Conservation (phyloP, 192 early-diverging fungal genomes). For the Linnemannia exigua region DNA sequence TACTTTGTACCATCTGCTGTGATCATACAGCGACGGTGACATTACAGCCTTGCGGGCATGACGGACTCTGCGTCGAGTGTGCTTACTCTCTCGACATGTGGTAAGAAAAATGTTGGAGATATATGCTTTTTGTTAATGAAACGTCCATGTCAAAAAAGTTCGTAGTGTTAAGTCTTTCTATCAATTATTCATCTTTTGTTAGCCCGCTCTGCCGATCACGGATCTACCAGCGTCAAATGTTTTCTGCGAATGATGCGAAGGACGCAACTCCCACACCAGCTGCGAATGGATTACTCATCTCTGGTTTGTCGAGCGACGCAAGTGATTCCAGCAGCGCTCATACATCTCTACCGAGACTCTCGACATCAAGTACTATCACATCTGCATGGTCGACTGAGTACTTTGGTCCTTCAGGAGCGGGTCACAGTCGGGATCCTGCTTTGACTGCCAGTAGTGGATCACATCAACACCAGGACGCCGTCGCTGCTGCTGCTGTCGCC, state of each 20-base stretch:
- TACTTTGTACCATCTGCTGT: slow-evolving; percentile 64
- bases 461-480: neutral
- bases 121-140: no score
- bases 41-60: slow-evolving; percentile 62
- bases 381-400: slow-evolving; percentile 47
- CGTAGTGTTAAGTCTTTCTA: no score
- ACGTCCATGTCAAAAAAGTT: no score
- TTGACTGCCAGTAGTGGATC: neutral
- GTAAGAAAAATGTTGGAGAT: neutral
- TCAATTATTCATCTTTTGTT: neutral
- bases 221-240: slow-evolving; percentile 53
- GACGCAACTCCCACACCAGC: neutral
- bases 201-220: slow-evolving; percentile 50
- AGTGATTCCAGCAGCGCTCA: slow-evolving; percentile 12
- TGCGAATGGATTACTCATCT: slow-evolving; percentile 29
- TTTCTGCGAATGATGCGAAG: slow-evolving; percentile 24
- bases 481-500: neutral
- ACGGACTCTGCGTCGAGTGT: slow-evolving; percentile 62
- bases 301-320: slow-evolving; percentile 10
- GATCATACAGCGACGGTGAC: slow-evolving; percentile 58
- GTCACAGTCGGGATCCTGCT: neutral
- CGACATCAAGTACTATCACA: slow-evolving; percentile 28
- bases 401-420: slow-evolving; percentile 25
- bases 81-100: slow-evolving; percentile 54
- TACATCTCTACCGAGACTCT: slow-evolving; percentile 12